A percentile compares a stretch with the other conserved stretches of the same genome.
Conservation (phyloP, 495 filamentous ascomycete genomes). For the Podospora fimiseda region DNA sequence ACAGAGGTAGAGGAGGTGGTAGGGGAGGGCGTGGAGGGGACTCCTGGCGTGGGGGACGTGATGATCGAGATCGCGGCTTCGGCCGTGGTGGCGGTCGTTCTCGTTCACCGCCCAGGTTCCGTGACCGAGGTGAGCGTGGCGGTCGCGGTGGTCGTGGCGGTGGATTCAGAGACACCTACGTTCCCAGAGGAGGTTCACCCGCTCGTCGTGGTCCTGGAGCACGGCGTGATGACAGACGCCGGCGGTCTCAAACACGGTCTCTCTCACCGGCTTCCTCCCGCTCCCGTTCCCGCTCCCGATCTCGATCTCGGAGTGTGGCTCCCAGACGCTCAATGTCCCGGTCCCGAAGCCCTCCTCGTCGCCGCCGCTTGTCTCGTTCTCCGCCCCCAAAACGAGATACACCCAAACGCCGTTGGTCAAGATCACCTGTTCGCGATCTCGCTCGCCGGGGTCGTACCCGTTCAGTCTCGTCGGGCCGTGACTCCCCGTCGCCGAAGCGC, state of each 20-base stretch:
- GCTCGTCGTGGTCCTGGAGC: conserved; percentile 20
- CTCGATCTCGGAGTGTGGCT: conserved; percentile 28
- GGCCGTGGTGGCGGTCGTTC: conserved; percentile 48
- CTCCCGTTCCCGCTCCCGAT: conserved; percentile 31
- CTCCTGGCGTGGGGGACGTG: conserved; percentile 36
- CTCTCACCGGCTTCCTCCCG: conserved; percentile 23
- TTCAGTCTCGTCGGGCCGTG: conserved; percentile 27
- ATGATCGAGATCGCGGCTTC: conserved; percentile 35
- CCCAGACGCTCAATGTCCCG: conserved; percentile 27
- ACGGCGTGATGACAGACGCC: conserved; percentile 24
- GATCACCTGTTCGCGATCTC: conserved; percentile 23
- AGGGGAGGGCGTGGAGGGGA: conserved; percentile 40
- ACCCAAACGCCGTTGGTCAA: conserved; percentile 34
- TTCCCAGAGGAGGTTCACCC: conserved; percentile 22
- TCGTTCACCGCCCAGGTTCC: conserved; percentile 53
- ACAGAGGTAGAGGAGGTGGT: conserved; percentile 50
- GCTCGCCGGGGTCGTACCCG: conserved; percentile 21
- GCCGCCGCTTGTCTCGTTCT: conserved; percentile 38
- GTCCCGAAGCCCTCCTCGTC: conserved; percentile 33
- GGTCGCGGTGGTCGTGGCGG: conserved; percentile 14
- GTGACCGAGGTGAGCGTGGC: conserved; percentile 24
- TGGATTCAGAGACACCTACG: conserved; percentile 26
- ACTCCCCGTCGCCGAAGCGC: conserved; percentile 24
- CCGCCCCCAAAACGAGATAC: conserved; percentile 32
- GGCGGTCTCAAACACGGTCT: conserved; percentile 30